A percentile compares a stretch with the other conserved stretches of the same genome.
Conservation (phyloP, 192 early-diverging fungal genomes). For the Geranomyces michiganensis region DNA sequence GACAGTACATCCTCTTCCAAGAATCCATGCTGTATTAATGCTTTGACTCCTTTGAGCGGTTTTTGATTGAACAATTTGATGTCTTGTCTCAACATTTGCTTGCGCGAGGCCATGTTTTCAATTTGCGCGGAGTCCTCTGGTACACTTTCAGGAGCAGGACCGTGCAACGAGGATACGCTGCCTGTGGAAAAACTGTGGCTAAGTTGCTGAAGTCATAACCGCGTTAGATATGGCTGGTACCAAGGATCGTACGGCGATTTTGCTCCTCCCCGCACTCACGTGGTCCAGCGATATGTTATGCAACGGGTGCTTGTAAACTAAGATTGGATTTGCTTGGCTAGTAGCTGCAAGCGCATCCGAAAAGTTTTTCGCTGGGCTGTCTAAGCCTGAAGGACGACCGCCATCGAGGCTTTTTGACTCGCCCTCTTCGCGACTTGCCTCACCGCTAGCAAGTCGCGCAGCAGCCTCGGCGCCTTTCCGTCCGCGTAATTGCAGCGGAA, state of each 20-base stretch:
- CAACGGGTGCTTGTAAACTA: slow-evolving; percentile 52
- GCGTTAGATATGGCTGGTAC: too few relatives aligned
- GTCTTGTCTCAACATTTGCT: slow-evolving; percentile 45
- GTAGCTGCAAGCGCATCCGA: slow-evolving; percentile 41
- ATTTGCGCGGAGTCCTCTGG: slow-evolving; percentile 30
- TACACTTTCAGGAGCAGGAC: slow-evolving; percentile 14
- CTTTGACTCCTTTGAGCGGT: slow-evolving; percentile 55
- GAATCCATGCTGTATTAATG: slow-evolving; percentile 53
- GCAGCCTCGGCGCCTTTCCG: neutral
- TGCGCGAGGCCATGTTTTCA: slow-evolving; percentile 53
- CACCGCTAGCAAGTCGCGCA: neutral
- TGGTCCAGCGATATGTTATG: slow-evolving; percentile 48
- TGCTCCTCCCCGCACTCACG: slow-evolving; percentile 6
- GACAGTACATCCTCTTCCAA: slow-evolving; percentile 44
- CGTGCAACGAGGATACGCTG: slow-evolving; percentile 27
- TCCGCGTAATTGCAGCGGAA: neutral
- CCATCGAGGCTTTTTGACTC: slow-evolving; percentile 10
- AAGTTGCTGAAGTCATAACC: neutral
- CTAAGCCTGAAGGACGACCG: neutral
- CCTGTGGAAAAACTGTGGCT: slow-evolving; percentile 20
- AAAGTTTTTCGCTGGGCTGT: slow-evolving; percentile 31
- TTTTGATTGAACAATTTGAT: slow-evolving; percentile 58
- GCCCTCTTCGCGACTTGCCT: neutral
- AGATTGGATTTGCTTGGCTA: slow-evolving; percentile 40
- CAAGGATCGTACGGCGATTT: too few relatives aligned